These are phyloP conservation scores for Naganishia albida DNA, from an alignment of 1,284 basidiomycete species.

Conservation along the genomic window DNA sequence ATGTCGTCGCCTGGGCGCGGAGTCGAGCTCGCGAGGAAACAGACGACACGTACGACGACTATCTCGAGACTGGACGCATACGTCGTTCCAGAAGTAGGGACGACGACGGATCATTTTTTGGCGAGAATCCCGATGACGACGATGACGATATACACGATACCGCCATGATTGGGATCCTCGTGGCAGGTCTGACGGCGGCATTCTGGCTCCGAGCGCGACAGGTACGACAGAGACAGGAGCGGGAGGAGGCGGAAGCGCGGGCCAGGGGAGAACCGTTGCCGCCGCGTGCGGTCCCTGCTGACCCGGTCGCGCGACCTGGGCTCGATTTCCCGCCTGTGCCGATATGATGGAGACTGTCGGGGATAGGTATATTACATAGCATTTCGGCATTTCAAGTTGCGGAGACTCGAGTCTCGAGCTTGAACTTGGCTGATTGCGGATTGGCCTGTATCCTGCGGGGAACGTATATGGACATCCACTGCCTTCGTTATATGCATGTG, in stretches of 20 bases:
- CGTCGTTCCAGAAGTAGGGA: conserved; percentile 5
- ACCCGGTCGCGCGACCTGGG: conserved; percentile 2
- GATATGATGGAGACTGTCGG: neutral
- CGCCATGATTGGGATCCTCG: conserved; percentile 25
- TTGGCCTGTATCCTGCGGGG: too few species aligned
- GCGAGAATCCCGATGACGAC: conserved; percentile 18
- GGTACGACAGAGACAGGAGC: conserved; percentile 28
- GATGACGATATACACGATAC: conserved; percentile 29
- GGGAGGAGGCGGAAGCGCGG: conserved; percentile 22
- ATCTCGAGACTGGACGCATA: conserved; percentile 30
- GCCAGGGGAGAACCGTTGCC: conserved; percentile 23
- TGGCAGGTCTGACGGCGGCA: conserved; percentile 30
- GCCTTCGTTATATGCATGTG: too few species aligned
- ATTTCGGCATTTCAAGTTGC: too few species aligned
- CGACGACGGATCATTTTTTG: conserved; percentile 20
- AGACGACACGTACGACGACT: conserved; percentile 36
- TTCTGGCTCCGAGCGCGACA: conserved; percentile 32
- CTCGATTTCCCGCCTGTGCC: conserved; percentile 21
- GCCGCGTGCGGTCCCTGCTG: neutral
- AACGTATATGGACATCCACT: too few species aligned
- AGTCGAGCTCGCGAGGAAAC: conserved; percentile 28
- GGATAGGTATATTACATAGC: too few species aligned
- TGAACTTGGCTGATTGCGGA: too few species aligned
- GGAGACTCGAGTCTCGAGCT: too few species aligned
- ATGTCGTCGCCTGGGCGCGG: conserved; percentile 18